phyloP scores from a whole-genome alignment of 2,329 filamentous ascomycete species.

The Fusarium sp. region DNA sequence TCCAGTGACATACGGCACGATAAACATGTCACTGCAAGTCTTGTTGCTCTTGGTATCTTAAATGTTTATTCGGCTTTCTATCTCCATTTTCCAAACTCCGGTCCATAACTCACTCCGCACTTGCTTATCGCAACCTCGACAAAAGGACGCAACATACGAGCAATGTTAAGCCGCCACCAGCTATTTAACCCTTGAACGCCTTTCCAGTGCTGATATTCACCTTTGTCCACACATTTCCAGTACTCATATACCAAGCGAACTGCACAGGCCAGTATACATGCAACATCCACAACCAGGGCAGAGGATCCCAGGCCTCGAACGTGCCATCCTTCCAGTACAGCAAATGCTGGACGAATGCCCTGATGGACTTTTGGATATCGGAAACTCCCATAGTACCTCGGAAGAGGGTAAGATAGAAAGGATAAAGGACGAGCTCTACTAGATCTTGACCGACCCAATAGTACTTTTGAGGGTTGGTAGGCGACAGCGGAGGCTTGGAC shows the following conservation, averaged over 20 bases:
- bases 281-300: slow-evolving; percentile 71
- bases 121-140: too few species aligned
- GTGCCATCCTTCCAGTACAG: slow-evolving; percentile 69
- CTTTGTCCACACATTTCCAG: slow-evolving; percentile 70
- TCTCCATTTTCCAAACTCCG: too few species aligned
- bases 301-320: slow-evolving; percentile 68
- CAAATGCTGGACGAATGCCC: slow-evolving; percentile 56
- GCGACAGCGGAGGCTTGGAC: slow-evolving; percentile 42
- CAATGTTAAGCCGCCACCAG: too few species aligned
- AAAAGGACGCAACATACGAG: too few species aligned
- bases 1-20: too few species aligned
- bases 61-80: too few species aligned
- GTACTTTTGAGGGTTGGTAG: slow-evolving; percentile 50
- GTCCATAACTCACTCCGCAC: too few species aligned
- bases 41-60: too few species aligned
- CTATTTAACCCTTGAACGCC: slow-evolving; percentile 44
- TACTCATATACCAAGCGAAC: slow-evolving; percentile 63
- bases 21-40: too few species aligned
- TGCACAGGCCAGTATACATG: slow-evolving; percentile 69
- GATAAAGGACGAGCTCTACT: slow-evolving; percentile 65
- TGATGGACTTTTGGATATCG: slow-evolving; percentile 45
- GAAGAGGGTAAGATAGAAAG: slow-evolving; percentile 54
- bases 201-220: slow-evolving; percentile 76
- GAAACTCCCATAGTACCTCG: slow-evolving; percentile 39
- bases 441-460: slow-evolving; percentile 81